Conservation (phyloP, 2,329 filamentous ascomycete genomes). For the Zymoseptoria pseudotritici region DNA sequence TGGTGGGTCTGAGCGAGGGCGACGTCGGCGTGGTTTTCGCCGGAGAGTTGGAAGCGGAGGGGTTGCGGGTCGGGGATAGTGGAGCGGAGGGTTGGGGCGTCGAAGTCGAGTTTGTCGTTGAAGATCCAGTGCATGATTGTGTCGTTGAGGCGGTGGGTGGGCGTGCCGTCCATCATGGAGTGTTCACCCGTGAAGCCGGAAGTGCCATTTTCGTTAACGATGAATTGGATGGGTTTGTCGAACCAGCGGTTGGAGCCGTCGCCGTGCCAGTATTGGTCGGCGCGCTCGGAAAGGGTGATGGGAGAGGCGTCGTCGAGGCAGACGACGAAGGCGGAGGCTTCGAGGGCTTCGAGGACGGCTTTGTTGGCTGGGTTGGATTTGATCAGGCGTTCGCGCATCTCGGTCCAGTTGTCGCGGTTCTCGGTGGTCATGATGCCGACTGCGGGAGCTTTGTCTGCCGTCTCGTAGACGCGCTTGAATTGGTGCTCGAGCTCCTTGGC, state of each 20-base stretch:
- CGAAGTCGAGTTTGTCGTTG: conserved; percentile 88
- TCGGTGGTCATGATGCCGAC: conserved; percentile 83
- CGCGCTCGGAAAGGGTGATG: conserved; percentile 89
- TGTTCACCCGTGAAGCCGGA: conserved; percentile 98
- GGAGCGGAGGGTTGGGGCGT: conserved; percentile 67
- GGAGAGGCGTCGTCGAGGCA: conserved; percentile 89
- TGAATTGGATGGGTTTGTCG: conserved; percentile 97
- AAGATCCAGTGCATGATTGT: conserved; percentile 88
- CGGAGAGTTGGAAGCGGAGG: conserved; percentile 70
- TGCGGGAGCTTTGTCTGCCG: conserved; percentile 63
- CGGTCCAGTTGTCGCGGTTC: conserved; percentile 89
- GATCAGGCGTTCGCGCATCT: conserved; percentile 67
- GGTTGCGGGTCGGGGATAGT: conserved; percentile 72
- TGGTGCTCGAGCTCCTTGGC: conserved; percentile 83
- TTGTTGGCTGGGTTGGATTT: conserved; percentile 72
- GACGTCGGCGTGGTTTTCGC: conserved; percentile 69
- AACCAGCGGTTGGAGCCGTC: conserved; percentile 95
- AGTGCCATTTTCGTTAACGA: conserved; percentile 95
- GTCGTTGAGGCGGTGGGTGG: conserved; percentile 94
- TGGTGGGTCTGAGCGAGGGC: conserved; percentile 74
- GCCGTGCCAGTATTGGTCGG: conserved; percentile 96
- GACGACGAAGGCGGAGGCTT: conserved; percentile 82
- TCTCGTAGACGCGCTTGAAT: conserved; percentile 76
- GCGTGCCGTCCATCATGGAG: conserved; percentile 99
- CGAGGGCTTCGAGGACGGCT: conserved; percentile 68